Base-by-base conservation (phyloP, 495 filamentous ascomycete genomes). In the Aspergillus saccharolyticus region DNA sequence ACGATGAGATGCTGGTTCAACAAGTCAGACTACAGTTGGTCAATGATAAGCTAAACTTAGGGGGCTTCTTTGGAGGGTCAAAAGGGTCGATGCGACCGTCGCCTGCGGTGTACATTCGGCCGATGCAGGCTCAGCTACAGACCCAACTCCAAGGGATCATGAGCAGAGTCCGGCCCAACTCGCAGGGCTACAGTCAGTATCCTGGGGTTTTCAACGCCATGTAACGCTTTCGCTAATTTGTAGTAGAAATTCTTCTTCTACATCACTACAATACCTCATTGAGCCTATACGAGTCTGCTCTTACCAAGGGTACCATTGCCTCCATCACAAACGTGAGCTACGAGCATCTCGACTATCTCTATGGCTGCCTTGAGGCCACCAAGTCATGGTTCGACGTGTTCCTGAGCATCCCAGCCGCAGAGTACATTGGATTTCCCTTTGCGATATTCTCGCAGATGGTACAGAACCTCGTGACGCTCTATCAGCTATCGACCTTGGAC, bases 1-100 rank as follows among this genome's bases (percentile, higher is more conserved):
- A 75, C 14, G 83, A 86, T 66, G 72, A 77, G 28, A 54, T 79
- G 28, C 63, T 85, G 16, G 71, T 80, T 3, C 66, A 77, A 2
- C 67, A 78, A 22, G 78, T 80, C 4, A 71, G 67, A 52, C 67
- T 83, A 19, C 74, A 78, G 44, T 60, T 78, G 21, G 63, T 83
- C 18, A 66, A 70, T 7, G 69, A 74, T 10, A 74, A 72, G 52
- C 19, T 55, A 1, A 48, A 20, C 24, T 19, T 55, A 17, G 44
- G 48, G 8, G 20, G 22, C 22, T 51, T 22, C 5, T 45, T 42
- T 20, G 20, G 53, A 3, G 44, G 5, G 20, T 43, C 44, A 0
- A 9, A n/a, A 1, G 43, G 49, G 16, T 22, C 53, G 24, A 45
- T 55, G 18, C 53, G 33, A 1, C 52, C 62, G 4, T 65, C 70